A percentile compares a stretch with the other conserved stretches of the same genome.
Evolutionary conservation across 2,329 filamentous ascomycete genomes (phyloP).

Genomic region (Hawksworthiomyces lignivorus): DNA sequence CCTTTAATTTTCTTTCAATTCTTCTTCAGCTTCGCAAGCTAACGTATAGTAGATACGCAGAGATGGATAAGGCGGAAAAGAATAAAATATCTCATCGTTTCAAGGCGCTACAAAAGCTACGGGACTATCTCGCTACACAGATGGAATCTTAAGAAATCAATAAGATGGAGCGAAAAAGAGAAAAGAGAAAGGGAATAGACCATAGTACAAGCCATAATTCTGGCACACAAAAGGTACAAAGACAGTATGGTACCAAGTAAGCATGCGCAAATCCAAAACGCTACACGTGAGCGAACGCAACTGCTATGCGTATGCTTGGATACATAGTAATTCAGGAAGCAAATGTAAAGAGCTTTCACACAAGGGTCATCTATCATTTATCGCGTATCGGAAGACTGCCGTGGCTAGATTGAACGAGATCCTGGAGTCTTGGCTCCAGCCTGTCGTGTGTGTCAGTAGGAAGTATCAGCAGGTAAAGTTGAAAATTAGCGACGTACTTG

Average conservation of each 20-base stretch:
- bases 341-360: too few relatives aligned
- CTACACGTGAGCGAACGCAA: too few relatives aligned
- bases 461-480: too few relatives aligned
- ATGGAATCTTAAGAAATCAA: constrained; percentile 5
- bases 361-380: too few relatives aligned
- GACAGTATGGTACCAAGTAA: neutral
- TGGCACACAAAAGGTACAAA: neutral
- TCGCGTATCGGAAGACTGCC: too few relatives aligned
- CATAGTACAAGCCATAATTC: neutral
- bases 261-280: too few relatives aligned
- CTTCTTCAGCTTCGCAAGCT: neutral
- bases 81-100: constrained; percentile 90
- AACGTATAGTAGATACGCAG: constrained; percentile 57
- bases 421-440: too few relatives aligned
- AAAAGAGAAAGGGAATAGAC: too few relatives aligned
- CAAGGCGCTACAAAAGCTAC: constrained; percentile 79
- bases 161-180: neutral
- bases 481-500: constrained; percentile 48
- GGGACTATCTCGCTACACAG: constrained; percentile 62
- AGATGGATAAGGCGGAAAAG: constrained; percentile 85
- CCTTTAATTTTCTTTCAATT: constrained; percentile 7
- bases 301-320: too few relatives aligned
- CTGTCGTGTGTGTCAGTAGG: too few relatives aligned
- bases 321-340: too few relatives aligned
- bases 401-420: too few relatives aligned